Base-by-base conservation (phyloP, 2,329 filamentous ascomycete genomes). In the Plectosphaerella sp. region DNA sequence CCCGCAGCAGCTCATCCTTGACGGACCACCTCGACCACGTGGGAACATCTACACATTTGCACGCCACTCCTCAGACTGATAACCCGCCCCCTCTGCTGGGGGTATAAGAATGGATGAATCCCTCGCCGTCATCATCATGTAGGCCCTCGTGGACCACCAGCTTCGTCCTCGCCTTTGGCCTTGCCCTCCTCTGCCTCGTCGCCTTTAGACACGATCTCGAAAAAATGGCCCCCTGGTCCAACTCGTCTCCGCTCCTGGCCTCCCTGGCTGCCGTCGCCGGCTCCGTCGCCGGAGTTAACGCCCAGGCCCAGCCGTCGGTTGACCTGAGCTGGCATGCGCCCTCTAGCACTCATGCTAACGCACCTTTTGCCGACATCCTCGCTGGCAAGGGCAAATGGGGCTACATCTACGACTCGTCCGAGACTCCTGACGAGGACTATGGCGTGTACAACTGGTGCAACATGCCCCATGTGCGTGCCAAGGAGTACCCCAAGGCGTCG, bases 401-500 rank as follows among this genome's bases (percentile, higher is more conserved):
- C 2, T 92, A 91, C 64, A 77, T 89, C 16, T 94, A 86, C 70
- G 84, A 90, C 62, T 77, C 79, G 35, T 89, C 87, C 1, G 58
- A 70, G 2, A 79, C 80, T 0, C 81, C 87, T 0, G 70, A 75
- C 50, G 63, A 68, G 1, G 59, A 73, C 37, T 86, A 88, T 67
- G 82, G 83, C 6, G 76, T 72, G 1, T 92, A 92, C 68, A 91
- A 93, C 66, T 93, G 79, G 78, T 94, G 89, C 69, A 92, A 94
- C 63, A 94, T 94, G 88, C 89, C 90, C 1, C 90, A 93, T 69
- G 86, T 89, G n/a, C 78, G 88, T 33, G 70, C 66, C 20, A 67
- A 68, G 14, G 87, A 89, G 61, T 94, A 94, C 62, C 66, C 76
- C 14, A 75, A 68, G 54, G 72, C 79, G 0, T 60, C 71, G 1